These are phyloP conservation scores for Theileria parva DNA, from an alignment of 169 alveolate species.

Conservation along the genomic window DNA sequence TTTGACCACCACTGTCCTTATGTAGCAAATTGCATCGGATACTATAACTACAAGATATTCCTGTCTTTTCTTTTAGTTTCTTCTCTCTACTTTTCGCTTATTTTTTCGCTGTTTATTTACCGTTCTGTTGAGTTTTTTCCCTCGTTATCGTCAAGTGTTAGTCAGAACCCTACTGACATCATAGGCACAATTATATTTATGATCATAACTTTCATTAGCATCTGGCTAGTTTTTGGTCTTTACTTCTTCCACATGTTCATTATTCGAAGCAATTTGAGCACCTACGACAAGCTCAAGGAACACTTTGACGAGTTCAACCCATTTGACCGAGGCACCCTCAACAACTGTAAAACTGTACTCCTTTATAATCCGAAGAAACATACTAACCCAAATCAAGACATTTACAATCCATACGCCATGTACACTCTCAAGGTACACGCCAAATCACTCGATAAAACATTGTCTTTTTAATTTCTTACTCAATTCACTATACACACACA, in stretches of 20 bases:
- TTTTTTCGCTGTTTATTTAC: conserved; percentile 39
- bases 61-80: conserved; percentile 75
- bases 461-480: background rate
- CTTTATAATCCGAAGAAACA: conserved; percentile 1
- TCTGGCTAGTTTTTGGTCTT: conserved; percentile 80
- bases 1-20: conserved; percentile 93
- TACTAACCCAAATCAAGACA: background rate
- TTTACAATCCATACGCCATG: conserved; percentile 59
- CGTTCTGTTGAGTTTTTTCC: conserved; percentile 67
- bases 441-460: background rate
- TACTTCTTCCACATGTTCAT: conserved; percentile 75
- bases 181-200: conserved; percentile 59
- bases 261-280: conserved; percentile 69
- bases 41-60: conserved; percentile 83
- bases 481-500: background rate
- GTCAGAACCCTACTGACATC: conserved; percentile 29
- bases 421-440: conserved; percentile 3
- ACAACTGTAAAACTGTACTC: conserved; percentile 20
- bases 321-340: conserved; percentile 57
- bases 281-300: conserved; percentile 78
- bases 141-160: conserved; percentile 12
- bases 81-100: conserved; percentile 46
- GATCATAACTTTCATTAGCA: conserved; percentile 28
- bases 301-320: conserved; percentile 75
- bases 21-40: conserved; percentile 88